A percentile compares a stretch with the other conserved stretches of the same genome.
These are phyloP conservation scores for Dentipellis sp. DNA, from an alignment of 768 basidiomycete species.

Conservation along the genomic window DNA sequence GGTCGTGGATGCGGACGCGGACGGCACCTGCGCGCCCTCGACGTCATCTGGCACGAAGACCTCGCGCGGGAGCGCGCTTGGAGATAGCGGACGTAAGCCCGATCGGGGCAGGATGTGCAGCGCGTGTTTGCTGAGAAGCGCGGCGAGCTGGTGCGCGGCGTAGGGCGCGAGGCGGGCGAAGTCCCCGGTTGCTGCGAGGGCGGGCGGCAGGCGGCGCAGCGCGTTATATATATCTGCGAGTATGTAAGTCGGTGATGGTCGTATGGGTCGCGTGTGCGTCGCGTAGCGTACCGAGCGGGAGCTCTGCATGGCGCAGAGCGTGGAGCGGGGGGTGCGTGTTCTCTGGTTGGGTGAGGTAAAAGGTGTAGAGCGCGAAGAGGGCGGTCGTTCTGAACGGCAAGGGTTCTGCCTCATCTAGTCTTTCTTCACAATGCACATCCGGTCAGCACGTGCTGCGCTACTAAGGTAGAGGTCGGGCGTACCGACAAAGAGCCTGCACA, in stretches of 20 bases:
- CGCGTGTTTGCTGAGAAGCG: conserved; percentile 35
- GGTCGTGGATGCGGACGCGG: background rate
- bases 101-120: conserved; percentile 58
- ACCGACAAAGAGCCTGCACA: conserved; percentile 63
- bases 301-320: conserved; percentile 42
- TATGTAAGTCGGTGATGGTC: background rate
- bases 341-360: conserved; percentile 60
- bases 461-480: conserved; percentile 12
- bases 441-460: background rate
- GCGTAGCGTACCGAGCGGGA: conserved; percentile 48
- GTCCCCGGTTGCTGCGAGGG: conserved; percentile 27
- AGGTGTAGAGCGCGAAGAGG: conserved; percentile 62
- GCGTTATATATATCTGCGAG: conserved; percentile 45
- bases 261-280: background rate
- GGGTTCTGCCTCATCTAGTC: conserved; percentile 36
- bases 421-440: conserved; percentile 32
- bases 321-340: conserved; percentile 42
- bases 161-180: conserved; percentile 41
- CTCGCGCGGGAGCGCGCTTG: conserved; percentile 62
- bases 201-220: conserved; percentile 39
- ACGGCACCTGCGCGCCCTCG: background rate
- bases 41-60: conserved; percentile 36
- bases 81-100: conserved; percentile 41
- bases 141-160: conserved; percentile 38
- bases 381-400: conserved; percentile 50